Percentiles rank a stretch among this genome's conserved stretches.
phyloP scores from a whole-genome alignment of 129 eudicot species.

The Glebionis coronaria region DNA sequence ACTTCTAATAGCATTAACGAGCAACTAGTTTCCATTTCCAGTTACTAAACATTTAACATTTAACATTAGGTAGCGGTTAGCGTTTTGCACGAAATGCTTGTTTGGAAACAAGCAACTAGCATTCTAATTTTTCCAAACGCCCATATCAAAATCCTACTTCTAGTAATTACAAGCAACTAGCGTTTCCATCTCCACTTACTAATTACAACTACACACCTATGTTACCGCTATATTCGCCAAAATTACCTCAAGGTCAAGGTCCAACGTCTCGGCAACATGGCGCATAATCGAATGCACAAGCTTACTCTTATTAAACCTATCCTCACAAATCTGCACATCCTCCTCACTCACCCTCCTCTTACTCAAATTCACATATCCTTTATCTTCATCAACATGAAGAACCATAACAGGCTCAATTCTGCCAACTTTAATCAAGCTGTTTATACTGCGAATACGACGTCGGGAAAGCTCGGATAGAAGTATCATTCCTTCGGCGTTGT shows the following conservation, averaged over 20 bases:
- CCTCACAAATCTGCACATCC: slow-evolving; percentile 83
- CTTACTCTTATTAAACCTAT: slow-evolving; percentile 88
- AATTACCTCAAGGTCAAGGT: slow-evolving; percentile 83
- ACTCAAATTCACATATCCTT: slow-evolving; percentile 89
- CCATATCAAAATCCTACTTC: too few species aligned
- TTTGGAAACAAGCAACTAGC: too few species aligned
- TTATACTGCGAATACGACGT: slow-evolving; percentile 90
- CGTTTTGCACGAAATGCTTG: too few species aligned
- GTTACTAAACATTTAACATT: too few species aligned
- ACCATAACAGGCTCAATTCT: slow-evolving; percentile 95
- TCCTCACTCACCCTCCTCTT: slow-evolving; percentile 90
- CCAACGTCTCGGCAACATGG: slow-evolving; percentile 84
- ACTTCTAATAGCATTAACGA: too few species aligned
- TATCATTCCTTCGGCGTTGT: slow-evolving; percentile 95
- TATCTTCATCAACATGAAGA: slow-evolving; percentile 79
- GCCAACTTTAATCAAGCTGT: slow-evolving; percentile 86
- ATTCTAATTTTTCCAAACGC: too few species aligned
- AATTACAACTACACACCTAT: too few species aligned
- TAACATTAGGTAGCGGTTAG: too few species aligned
- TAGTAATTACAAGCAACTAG: too few species aligned
- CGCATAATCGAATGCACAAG: slow-evolving; percentile 95
- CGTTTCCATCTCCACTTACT: too few species aligned
- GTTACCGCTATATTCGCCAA: too few species aligned
- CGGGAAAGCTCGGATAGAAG: slow-evolving; percentile 83
- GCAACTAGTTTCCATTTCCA: too few species aligned